Percentiles rank a stretch among this genome's conserved stretches.
Evolutionary conservation across 768 basidiomycete species (phyloP).

Genomic region (Macrolepiota albuminosa): DNA sequence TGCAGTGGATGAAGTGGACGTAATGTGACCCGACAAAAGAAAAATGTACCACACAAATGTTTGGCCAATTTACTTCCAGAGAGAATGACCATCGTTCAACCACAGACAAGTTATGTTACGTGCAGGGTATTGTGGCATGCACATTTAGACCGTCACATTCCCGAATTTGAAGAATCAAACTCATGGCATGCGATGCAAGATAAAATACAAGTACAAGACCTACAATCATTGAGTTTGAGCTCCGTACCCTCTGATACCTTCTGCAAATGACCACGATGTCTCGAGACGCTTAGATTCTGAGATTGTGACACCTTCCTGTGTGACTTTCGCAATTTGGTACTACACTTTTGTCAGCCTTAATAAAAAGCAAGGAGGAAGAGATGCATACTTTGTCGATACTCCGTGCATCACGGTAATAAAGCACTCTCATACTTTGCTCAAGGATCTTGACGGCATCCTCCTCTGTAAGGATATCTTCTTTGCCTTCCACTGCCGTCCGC

Average conservation of each 20-base stretch:
- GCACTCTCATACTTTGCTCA: constrained; percentile 83
- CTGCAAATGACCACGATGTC: constrained; percentile 91
- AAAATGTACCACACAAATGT: too few species aligned
- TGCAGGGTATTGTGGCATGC: too few species aligned
- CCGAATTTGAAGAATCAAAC: neutral
- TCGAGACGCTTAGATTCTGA: constrained; percentile 72
- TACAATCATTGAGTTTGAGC: constrained; percentile 73
- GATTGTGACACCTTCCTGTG: constrained; percentile 67
- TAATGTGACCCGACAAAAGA: too few species aligned
- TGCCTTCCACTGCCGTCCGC: constrained; percentile 84
- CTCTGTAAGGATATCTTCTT: constrained; percentile 68
- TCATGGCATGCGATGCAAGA: constrained; percentile 1
- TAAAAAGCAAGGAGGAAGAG: neutral
- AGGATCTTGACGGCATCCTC: constrained; percentile 76
- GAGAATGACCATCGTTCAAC: too few species aligned
- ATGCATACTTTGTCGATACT: constrained; percentile 83
- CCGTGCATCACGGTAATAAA: constrained; percentile 95
- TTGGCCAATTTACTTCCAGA: too few species aligned
- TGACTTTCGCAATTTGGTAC: constrained; percentile 96
- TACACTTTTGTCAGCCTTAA: constrained; percentile 24
- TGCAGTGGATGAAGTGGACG: too few species aligned
- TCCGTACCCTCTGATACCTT: constrained; percentile 88
- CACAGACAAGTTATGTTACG: too few species aligned
- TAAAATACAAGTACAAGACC: constrained; percentile 9
- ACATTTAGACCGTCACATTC: neutral